Evolutionary conservation across 1,284 basidiomycete genomes (phyloP).

Genomic region (Trichosporon coremiiforme): DNA sequence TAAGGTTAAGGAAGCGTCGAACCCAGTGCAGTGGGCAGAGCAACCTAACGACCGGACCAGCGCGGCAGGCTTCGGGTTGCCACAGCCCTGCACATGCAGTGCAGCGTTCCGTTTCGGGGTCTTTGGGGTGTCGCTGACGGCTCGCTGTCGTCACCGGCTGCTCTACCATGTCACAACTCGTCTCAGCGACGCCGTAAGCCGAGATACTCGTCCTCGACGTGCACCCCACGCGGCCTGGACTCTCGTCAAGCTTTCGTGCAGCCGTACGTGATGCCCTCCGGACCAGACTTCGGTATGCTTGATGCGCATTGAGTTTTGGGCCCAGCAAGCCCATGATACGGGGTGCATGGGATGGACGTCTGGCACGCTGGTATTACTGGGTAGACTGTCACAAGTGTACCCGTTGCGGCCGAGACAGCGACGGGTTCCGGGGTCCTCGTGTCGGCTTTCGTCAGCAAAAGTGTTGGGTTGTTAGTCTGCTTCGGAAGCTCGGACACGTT

Average conservation of each 20-base stretch:
- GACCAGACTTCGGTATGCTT: slow-evolving; percentile 8
- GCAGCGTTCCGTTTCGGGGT: neutral
- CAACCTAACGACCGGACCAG: neutral
- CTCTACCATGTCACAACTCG: neutral
- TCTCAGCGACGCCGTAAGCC: neutral
- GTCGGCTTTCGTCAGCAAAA: neutral
- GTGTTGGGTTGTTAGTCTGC: neutral
- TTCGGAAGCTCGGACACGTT: slow-evolving; percentile 7
- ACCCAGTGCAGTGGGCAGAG: slow-evolving; percentile 1
- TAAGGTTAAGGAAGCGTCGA: slow-evolving; percentile 7
- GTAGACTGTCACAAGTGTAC: neutral
- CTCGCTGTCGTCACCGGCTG: too few species aligned
- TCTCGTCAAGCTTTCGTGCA: neutral
- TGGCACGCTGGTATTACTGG: neutral
- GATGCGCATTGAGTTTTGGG: neutral
- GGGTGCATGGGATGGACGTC: neutral
- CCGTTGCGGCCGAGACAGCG: neutral
- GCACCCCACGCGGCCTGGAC: neutral
- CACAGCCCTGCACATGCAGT: neutral
- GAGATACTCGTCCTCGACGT: neutral
- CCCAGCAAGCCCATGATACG: neutral
- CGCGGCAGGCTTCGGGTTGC: neutral
- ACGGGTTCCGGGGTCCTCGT: neutral
- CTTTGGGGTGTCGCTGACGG: neutral
- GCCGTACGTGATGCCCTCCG: neutral